Percentiles rank a stretch among this genome's conserved stretches.
These are phyloP conservation scores for Flaveria sonorensis DNA, from an alignment of 129 eudicot genomes.

Conservation along the genomic window DNA sequence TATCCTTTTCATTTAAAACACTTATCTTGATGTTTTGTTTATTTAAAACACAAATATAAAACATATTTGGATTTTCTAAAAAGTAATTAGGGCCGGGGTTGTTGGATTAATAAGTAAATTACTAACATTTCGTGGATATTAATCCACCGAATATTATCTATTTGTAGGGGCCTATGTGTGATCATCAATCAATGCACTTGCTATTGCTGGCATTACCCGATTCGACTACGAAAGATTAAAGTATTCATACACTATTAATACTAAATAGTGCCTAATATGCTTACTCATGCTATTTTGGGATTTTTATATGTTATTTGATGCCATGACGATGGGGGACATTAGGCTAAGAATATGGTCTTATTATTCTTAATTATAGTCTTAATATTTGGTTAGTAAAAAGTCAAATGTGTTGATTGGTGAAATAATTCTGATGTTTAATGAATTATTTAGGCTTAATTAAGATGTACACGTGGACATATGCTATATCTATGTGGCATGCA, in stretches of 20 bases:
- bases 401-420: conserved; percentile 32
- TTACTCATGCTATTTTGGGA: conserved; percentile 38
- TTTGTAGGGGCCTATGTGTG: conserved; percentile 17
- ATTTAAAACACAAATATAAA: background rate
- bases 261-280: conserved; percentile 34
- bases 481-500: conserved; percentile 15
- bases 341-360: conserved; percentile 37
- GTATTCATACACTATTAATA: conserved; percentile 21
- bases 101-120: conserved; percentile 49
- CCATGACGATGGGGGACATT: conserved; percentile 52
- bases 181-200: conserved; percentile 35
- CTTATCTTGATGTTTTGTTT: no score
- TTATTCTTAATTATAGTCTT: conserved; percentile 21
- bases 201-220: conserved; percentile 41
- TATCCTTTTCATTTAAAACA: no score
- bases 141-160: conserved; percentile 39
- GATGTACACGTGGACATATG: conserved; percentile 1
- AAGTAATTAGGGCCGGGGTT: conserved; percentile 37
- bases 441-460: conserved; percentile 2
- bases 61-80: background rate
- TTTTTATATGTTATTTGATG: conserved; percentile 29
- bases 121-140: conserved; percentile 26
- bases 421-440: background rate
- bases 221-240: conserved; percentile 27
- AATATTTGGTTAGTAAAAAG: conserved; percentile 19